Conservation (phyloP, 345 rosid genomes). For the Pseudoturritis turrita region DNA sequence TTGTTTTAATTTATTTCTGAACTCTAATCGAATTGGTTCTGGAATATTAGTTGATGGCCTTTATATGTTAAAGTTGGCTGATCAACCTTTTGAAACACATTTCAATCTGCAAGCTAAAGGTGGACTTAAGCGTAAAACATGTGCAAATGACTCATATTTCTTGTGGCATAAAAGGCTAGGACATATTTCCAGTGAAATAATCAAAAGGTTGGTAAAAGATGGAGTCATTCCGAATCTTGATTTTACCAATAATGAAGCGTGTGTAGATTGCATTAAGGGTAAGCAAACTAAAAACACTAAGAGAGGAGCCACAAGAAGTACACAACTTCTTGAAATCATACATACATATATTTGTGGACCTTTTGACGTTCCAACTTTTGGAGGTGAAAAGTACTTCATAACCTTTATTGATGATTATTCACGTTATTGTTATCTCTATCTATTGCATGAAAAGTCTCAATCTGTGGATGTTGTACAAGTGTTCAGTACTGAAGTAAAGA, state of each 20-base stretch:
- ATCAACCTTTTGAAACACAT: not conserved
- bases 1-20: not conserved
- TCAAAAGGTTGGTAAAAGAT: not conserved
- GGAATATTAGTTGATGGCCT: not conserved
- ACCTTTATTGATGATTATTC: too few relatives aligned
- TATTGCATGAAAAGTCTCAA: not conserved
- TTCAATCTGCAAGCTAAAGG: not conserved
- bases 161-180: not conserved
- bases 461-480: not conserved
- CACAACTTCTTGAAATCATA: not conserved
- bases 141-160: not conserved
- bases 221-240: not conserved
- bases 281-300: conserved; percentile 10
- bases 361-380: not conserved
- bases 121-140: not conserved
- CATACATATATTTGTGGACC: not conserved
- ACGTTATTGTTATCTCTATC: conserved; percentile 6
- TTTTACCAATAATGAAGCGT: not conserved
- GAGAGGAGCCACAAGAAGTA: not conserved
- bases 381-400: too few relatives aligned
- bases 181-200: not conserved
- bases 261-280: not conserved
- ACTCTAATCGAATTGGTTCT: not conserved
- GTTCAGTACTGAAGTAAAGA: not conserved
- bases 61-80: not conserved